phyloP scores from a whole-genome alignment of 306 rosid species.

The Rosa multiflora region DNA sequence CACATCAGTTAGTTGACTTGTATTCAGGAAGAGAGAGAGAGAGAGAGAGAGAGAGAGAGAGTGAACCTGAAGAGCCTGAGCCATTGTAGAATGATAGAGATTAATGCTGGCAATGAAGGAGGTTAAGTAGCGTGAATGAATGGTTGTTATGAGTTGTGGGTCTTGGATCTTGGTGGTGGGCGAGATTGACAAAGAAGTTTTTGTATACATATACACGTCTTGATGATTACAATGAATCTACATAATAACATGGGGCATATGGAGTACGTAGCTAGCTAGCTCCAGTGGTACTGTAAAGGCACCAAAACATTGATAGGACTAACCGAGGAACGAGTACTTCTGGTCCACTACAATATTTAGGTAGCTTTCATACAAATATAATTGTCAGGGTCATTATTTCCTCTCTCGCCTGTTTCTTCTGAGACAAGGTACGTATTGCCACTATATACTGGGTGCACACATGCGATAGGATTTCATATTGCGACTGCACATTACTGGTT shows the following conservation, averaged over 20 bases:
- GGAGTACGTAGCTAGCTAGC: not conserved
- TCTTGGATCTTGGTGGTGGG: constrained; percentile 2
- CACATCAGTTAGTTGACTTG: not conserved
- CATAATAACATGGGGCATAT: not conserved
- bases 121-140: not conserved
- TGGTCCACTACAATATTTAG: not conserved
- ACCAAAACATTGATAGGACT: constrained; percentile 6
- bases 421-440: not conserved
- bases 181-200: constrained; percentile 17
- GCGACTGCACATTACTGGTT: not conserved
- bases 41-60: constrained; percentile 3
- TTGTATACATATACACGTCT: not conserved
- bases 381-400: not conserved
- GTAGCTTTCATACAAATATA: not conserved
- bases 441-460: not conserved
- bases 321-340: not conserved
- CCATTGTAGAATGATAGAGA: not conserved
- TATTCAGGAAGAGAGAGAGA: not conserved
- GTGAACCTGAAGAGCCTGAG: constrained; percentile 14
- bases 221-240: constrained; percentile 9
- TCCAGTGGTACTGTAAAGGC: not conserved
- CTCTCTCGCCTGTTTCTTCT: not conserved
- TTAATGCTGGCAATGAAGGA: not conserved
- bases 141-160: constrained; percentile 1
- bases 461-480: not conserved